A percentile compares a stretch with the other conserved stretches of the same genome.
These are phyloP conservation scores for Acanthamoeba sp. DNA, from an alignment of 208 protist genomes.

Conservation along the genomic window DNA sequence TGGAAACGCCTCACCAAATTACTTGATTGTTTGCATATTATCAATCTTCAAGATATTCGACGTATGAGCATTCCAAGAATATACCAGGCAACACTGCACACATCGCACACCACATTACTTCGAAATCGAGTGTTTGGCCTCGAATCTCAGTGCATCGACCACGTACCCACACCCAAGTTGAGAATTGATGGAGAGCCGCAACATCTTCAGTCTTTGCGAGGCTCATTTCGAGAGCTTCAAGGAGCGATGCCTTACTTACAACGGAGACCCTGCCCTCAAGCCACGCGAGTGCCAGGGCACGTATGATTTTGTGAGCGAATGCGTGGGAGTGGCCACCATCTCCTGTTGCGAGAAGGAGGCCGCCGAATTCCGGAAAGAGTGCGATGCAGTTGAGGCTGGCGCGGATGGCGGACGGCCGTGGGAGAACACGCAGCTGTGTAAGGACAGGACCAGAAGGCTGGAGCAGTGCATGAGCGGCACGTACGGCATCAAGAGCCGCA, in stretches of 20 bases:
- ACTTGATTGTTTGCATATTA: too few species aligned
- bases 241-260: not conserved
- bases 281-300: not conserved
- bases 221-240: slow-evolving; percentile 54
- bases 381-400: not conserved
- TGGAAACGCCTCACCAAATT: too few species aligned
- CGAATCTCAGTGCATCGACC: too few species aligned
- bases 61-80: too few species aligned
- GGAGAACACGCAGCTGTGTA: not conserved
- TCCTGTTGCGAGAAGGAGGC: slow-evolving; percentile 22
- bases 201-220: slow-evolving; percentile 35
- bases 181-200: not conserved
- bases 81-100: too few species aligned
- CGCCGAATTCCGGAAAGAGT: not conserved
- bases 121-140: too few species aligned
- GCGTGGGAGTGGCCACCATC: not conserved
- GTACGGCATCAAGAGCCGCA: slow-evolving; percentile 31
- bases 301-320: slow-evolving; percentile 2
- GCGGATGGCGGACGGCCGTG: not conserved
- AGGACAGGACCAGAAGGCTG: not conserved
- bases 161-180: too few species aligned
- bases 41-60: too few species aligned
- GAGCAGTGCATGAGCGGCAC: slow-evolving; percentile 7
- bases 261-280: not conserved
- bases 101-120: too few species aligned